Percentiles rank a stretch among this genome's conserved stretches.
phyloP scores from a whole-genome alignment of 192 early-diverging fungal species.

The Rhizophlyctis rosea region DNA sequence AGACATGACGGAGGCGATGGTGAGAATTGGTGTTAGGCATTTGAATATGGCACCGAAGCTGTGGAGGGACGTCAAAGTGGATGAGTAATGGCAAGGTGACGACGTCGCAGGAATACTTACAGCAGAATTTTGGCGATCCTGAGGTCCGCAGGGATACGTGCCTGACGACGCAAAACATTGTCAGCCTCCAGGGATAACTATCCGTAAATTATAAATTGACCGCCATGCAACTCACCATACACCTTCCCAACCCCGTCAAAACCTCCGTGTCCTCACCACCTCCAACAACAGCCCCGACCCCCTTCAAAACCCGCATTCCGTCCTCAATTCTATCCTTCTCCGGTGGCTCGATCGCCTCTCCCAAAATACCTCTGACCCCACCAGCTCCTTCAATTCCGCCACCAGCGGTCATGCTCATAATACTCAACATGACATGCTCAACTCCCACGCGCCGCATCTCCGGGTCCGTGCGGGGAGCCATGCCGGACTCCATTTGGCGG shows the following conservation, averaged over 20 bases:
- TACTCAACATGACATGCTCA: no score
- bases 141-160: slow-evolving; percentile 41
- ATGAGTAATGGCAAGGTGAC: no score
- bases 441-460: slow-evolving; percentile 81
- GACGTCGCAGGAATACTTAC: slow-evolving; percentile 13
- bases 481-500: slow-evolving; percentile 32
- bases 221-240: slow-evolving; percentile 22
- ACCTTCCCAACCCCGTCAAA: slow-evolving; percentile 39
- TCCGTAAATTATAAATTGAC: no score
- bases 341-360: slow-evolving; percentile 42
- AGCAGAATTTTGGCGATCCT: slow-evolving; percentile 46
- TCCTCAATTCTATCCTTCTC: slow-evolving; percentile 22
- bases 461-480: slow-evolving; percentile 57
- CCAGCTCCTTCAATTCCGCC: no score
- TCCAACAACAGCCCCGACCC: no score
- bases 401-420: no score
- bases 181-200: background rate
- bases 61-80: no score
- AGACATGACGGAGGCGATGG: slow-evolving; percentile 46
- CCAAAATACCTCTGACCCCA: no score
- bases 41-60: slow-evolving; percentile 43
- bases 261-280: slow-evolving; percentile 8
- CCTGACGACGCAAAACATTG: background rate
- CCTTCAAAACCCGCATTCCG: slow-evolving; percentile 28
- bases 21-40: slow-evolving; percentile 43